Conservation (phyloP, 768 basidiomycete genomes). For the Rhodocollybia butyracea region DNA sequence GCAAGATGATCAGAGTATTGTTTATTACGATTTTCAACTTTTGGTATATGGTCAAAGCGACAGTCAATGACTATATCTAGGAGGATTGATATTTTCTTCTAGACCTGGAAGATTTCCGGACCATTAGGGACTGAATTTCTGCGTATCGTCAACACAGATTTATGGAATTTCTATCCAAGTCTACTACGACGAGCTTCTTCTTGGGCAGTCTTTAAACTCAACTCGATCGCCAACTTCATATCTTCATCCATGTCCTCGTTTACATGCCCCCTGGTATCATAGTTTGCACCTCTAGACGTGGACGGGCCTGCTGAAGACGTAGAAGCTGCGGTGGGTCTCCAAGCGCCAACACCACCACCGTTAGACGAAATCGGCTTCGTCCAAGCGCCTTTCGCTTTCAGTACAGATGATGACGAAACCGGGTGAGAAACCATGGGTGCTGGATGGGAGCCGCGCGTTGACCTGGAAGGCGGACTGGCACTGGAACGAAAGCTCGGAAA, state of each 20-base stretch:
- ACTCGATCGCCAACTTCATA: slow-evolving; percentile 58
- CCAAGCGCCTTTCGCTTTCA: not conserved
- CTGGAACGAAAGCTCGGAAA: not conserved
- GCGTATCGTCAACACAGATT: not conserved
- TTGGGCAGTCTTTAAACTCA: slow-evolving; percentile 45
- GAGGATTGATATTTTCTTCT: no score
- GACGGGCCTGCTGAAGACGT: not conserved
- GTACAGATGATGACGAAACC: not conserved
- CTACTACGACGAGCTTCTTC: slow-evolving; percentile 52
- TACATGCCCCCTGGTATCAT: no score
- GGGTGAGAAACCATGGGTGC: not conserved
- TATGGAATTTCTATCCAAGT: slow-evolving; percentile 10
- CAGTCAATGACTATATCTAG: no score
- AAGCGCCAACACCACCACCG: not conserved
- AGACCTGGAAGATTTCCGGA: no score
- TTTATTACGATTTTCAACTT: no score
- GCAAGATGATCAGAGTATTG: no score
- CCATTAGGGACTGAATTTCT: not conserved
- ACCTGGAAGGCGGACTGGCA: not conserved
- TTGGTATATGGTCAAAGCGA: no score
- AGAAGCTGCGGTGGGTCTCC: not conserved
- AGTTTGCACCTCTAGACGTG: no score
- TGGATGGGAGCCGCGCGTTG: not conserved
- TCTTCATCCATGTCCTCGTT: slow-evolving; percentile 46
- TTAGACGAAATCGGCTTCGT: not conserved